Conservation (phyloP, 352 stramenopile genomes). For the Bremia lactucae region DNA sequence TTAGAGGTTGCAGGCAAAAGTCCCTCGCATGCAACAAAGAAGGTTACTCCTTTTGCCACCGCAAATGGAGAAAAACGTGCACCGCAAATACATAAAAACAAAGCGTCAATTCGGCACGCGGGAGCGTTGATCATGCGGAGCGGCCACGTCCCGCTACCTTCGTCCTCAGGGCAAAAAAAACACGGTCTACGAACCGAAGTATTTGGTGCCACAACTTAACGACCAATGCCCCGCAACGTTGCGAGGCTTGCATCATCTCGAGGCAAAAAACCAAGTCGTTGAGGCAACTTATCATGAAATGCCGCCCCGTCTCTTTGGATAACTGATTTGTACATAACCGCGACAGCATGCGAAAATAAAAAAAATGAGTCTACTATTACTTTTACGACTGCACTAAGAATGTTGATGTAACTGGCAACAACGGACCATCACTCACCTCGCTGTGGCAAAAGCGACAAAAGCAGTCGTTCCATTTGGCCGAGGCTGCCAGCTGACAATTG, state of each 20-base stretch:
- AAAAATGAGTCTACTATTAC: too few relatives aligned
- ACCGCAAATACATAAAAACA: conserved; percentile 3
- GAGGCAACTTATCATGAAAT: conserved; percentile 19
- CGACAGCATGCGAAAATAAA: too few relatives aligned
- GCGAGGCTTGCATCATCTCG: conserved; percentile 2
- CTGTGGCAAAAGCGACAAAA: conserved; percentile 33
- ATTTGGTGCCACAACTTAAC: conserved; percentile 12
- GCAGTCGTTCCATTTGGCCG: conserved; percentile 34
- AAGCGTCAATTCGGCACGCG: conserved; percentile 14
- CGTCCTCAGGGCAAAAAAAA: conserved; percentile 20
- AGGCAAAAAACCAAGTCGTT: conserved; percentile 2
- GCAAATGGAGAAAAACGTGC: conserved; percentile 5
- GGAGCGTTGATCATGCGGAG: conserved; percentile 10
- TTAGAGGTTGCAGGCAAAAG: conserved; percentile 1
- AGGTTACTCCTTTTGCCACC: conserved; percentile 5
- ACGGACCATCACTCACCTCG: too few relatives aligned
- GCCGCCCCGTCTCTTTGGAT: conserved; percentile 31
- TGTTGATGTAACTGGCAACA: too few relatives aligned
- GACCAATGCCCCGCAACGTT: conserved; percentile 4
- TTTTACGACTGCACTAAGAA: conserved; percentile 7
- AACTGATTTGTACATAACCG: conserved; percentile 22
- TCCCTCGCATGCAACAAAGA: background rate
- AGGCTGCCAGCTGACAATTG: conserved; percentile 24
- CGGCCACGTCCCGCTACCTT: conserved; percentile 1
- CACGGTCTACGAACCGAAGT: conserved; percentile 21